phyloP scores from a whole-genome alignment of 768 basidiomycete species.

The Suillus subalutaceus region DNA sequence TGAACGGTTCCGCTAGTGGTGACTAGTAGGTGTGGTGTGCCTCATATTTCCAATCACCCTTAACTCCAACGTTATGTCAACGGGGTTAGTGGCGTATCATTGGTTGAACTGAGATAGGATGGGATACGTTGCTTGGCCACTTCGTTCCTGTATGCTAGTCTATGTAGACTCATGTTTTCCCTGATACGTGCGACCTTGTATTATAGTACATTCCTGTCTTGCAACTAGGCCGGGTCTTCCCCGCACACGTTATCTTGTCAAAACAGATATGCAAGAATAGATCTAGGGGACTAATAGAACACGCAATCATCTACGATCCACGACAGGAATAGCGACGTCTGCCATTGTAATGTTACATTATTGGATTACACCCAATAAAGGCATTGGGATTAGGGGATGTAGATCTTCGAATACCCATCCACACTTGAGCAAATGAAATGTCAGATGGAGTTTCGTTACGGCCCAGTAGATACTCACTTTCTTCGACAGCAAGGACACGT shows the following conservation, averaged over 20 bases:
- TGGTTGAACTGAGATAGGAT: background rate
- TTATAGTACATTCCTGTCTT: background rate
- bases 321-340: background rate
- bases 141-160: background rate
- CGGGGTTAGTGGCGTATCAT: background rate
- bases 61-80: background rate
- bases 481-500: slow-evolving; percentile 55
- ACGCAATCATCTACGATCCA: background rate
- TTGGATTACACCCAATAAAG: background rate
- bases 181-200: background rate
- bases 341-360: background rate
- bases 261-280: background rate
- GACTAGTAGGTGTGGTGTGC: background rate
- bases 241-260: background rate
- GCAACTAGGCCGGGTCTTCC: background rate
- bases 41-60: background rate
- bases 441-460: slow-evolving; percentile 10
- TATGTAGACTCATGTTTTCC: background rate
- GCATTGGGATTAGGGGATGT: slow-evolving; percentile 25
- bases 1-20: background rate
- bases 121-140: background rate
- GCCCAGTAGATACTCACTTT: slow-evolving; percentile 35
- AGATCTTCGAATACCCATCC: slow-evolving; percentile 39
- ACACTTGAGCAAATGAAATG: slow-evolving; percentile 21
- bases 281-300: background rate